Conservation (phyloP, 2,329 filamentous ascomycete species). For the Zalaria obscura region DNA sequence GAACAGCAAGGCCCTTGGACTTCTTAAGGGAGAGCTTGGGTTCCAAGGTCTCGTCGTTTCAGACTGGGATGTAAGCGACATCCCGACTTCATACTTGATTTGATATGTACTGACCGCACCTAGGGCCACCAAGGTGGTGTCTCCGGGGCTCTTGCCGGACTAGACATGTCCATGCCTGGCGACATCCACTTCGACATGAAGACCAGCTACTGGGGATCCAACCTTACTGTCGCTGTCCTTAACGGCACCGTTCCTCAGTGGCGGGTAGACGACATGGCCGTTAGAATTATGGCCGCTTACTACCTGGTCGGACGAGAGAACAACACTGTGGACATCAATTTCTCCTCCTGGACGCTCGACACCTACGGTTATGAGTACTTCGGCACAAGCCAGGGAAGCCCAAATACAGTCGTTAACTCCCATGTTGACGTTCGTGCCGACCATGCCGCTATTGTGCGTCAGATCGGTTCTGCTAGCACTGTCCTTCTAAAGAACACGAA, state of each 20-base stretch:
- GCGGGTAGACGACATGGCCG: constrained; percentile 28
- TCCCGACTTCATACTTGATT: not conserved
- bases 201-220: constrained; percentile 11
- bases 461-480: constrained; percentile 38
- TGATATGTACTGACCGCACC: constrained; percentile 40
- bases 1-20: constrained; percentile 52
- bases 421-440: constrained; percentile 67
- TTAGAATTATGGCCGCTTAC: constrained; percentile 32
- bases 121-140: constrained; percentile 38
- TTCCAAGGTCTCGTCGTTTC: constrained; percentile 55
- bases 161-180: constrained; percentile 56
- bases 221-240: constrained; percentile 13
- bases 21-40: constrained; percentile 55
- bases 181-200: constrained; percentile 12
- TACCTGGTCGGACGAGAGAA: constrained; percentile 34
- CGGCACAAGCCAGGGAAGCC: constrained; percentile 42
- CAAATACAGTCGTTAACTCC: constrained; percentile 49
- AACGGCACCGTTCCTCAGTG: constrained; percentile 17
- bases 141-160: constrained; percentile 41
- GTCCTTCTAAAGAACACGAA: constrained; percentile 33
- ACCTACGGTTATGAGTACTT: constrained; percentile 56
- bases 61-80: constrained; percentile 39
- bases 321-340: constrained; percentile 27
- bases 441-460: constrained; percentile 58
- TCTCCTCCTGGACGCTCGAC: constrained; percentile 30